phyloP scores from a whole-genome alignment of 495 filamentous ascomycete genomes.

The Aspergillus carlsbadensis region DNA sequence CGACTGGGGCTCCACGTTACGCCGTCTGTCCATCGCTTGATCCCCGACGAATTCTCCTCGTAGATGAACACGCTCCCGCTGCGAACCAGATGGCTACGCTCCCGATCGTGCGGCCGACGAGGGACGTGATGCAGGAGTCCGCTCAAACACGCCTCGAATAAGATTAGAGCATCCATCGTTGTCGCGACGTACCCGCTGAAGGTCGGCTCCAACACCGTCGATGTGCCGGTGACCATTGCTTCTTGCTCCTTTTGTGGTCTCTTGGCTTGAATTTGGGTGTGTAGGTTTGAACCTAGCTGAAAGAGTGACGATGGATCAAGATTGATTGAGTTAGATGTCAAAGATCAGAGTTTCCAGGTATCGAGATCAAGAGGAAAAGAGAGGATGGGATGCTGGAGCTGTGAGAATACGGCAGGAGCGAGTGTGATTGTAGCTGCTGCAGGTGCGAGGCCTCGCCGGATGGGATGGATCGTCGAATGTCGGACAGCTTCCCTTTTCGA shows the following conservation, averaged over 20 bases:
- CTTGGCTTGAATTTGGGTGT: not conserved
- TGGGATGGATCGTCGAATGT: not conserved
- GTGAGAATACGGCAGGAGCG: not conserved
- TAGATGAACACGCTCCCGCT: slow-evolving; percentile 90
- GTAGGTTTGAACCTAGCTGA: slow-evolving; percentile 27
- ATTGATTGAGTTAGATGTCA: slow-evolving; percentile 16
- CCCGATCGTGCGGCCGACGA: slow-evolving; percentile 81
- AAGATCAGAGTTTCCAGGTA: slow-evolving; percentile 21
- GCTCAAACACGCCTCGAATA: slow-evolving; percentile 72
- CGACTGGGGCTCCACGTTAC: slow-evolving; percentile 88
- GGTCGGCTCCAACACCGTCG: slow-evolving; percentile 53
- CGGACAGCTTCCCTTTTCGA: not conserved
- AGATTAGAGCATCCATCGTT: slow-evolving; percentile 70
- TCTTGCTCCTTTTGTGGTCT: not conserved
- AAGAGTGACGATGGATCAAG: slow-evolving; percentile 18
- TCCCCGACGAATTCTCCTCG: slow-evolving; percentile 81
- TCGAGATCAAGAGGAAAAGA: slow-evolving; percentile 2
- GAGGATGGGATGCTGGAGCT: not conserved
- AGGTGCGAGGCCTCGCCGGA: not conserved
- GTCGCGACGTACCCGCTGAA: slow-evolving; percentile 66
- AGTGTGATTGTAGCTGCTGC: not conserved
- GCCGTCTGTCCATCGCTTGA: slow-evolving; percentile 94
- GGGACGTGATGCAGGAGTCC: slow-evolving; percentile 70
- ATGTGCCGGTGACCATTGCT: slow-evolving; percentile 48
- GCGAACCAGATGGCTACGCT: slow-evolving; percentile 68